Percentiles rank a stretch among this genome's conserved stretches.
phyloP scores from a whole-genome alignment of 1,284 basidiomycete genomes.

The Polyporus tsugae region DNA sequence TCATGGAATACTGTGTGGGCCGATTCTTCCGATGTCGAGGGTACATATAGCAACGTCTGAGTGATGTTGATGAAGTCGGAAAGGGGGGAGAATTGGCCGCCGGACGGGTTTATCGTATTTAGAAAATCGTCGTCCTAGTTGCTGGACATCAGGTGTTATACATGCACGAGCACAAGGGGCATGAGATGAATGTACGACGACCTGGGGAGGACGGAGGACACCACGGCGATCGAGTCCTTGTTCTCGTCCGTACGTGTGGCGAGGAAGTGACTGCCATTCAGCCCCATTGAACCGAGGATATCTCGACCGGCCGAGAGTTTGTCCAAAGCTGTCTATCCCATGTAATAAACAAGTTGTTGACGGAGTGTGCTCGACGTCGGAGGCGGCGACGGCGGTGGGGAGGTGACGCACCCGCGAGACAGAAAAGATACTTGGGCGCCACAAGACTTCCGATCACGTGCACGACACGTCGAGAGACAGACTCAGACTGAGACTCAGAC shows the following conservation, averaged over 20 bases:
- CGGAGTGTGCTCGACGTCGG: too few species aligned
- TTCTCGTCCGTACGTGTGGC: slow-evolving; percentile 31
- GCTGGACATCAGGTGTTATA: fast-evolving
- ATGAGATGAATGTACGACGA: slow-evolving; percentile 26
- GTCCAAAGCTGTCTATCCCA: too few species aligned
- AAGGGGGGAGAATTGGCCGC: slow-evolving; percentile 58
- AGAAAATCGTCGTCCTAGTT: slow-evolving; percentile 49
- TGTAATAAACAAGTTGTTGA: too few species aligned
- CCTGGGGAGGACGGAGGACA: slow-evolving; percentile 31
- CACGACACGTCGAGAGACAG: too few species aligned
- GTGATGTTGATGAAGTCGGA: slow-evolving; percentile 51
- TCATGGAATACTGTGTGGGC: slow-evolving; percentile 46
- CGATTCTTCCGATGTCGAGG: slow-evolving; percentile 47
- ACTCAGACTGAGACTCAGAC: too few species aligned
- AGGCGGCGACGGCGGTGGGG: too few species aligned
- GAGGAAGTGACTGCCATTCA: slow-evolving; percentile 37
- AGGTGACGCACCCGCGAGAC: too few species aligned
- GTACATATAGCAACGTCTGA: slow-evolving; percentile 54
- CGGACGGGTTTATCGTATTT: slow-evolving; percentile 52
- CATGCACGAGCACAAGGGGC: too few species aligned
- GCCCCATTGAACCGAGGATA: slow-evolving; percentile 34
- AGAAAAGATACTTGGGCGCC: too few species aligned
- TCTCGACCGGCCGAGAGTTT: slow-evolving; percentile 39
- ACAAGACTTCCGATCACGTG: too few species aligned
- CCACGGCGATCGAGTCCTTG: slow-evolving; percentile 28